A percentile compares a stretch with the other conserved stretches of the same genome.
These are phyloP conservation scores for Thielaviopsis populi DNA, from an alignment of 2,329 filamentous ascomycete genomes.

Conservation along the genomic window DNA sequence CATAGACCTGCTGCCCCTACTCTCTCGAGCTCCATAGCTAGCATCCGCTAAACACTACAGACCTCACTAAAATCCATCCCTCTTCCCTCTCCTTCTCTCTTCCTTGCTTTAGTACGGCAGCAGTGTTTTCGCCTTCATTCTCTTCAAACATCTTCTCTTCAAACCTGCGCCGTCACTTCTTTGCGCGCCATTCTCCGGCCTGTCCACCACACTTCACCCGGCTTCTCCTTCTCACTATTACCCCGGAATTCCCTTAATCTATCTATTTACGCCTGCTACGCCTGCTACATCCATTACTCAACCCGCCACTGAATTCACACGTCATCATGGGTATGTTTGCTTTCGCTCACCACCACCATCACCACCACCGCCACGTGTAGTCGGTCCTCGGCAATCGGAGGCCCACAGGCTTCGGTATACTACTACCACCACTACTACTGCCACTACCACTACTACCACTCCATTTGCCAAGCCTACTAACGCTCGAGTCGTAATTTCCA, in stretches of 20 bases:
- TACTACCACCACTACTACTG: neutral
- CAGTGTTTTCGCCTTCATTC: neutral
- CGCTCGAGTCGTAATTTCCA: neutral
- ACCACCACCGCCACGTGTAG: neutral
- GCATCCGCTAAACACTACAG: neutral
- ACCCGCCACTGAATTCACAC: neutral
- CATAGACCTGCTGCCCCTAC: neutral
- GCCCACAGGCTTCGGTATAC: neutral
- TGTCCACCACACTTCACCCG: neutral
- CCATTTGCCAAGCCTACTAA: neutral
- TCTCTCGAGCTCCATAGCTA: neutral
- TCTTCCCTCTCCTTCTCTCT: neutral
- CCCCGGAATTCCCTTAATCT: neutral
- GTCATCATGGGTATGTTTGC: conserved; percentile 9
- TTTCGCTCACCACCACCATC: neutral
- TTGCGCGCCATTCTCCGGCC: neutral
- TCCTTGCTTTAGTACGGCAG: neutral
- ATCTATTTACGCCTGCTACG: too few relatives aligned
- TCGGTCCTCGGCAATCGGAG: neutral
- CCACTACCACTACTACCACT: neutral
- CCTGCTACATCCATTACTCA: neutral
- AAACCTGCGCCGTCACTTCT: neutral
- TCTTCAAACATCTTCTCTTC: neutral
- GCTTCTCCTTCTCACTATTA: neutral
- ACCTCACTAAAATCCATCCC: neutral